phyloP scores from a whole-genome alignment of 345 rosid genomes.

The Arabidopsis arenosa region DNA sequence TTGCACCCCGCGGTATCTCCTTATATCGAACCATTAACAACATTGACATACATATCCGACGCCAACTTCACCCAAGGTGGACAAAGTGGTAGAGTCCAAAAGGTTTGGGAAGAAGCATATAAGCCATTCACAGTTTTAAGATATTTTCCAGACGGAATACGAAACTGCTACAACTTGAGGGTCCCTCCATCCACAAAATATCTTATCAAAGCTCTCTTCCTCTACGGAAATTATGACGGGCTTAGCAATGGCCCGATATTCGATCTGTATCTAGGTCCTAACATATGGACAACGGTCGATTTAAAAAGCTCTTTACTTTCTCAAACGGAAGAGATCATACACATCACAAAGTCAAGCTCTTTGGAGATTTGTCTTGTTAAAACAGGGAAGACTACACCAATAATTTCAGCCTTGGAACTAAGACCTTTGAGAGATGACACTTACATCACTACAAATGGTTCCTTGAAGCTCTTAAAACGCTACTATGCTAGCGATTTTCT shows the following conservation, averaged over 20 bases:
- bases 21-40: slow-evolving; percentile 39
- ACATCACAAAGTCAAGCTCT: slow-evolving; percentile 38
- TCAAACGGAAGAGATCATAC: slow-evolving; percentile 49
- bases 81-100: slow-evolving; percentile 29
- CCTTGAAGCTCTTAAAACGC: slow-evolving; percentile 28
- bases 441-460: slow-evolving; percentile 32
- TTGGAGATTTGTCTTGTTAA: slow-evolving; percentile 58
- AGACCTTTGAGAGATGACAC: slow-evolving; percentile 44
- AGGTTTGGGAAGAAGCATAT: background rate
- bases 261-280: slow-evolving; percentile 52
- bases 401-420: slow-evolving; percentile 56
- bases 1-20: slow-evolving; percentile 18
- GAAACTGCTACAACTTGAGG: slow-evolving; percentile 49
- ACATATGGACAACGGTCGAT: slow-evolving; percentile 46
- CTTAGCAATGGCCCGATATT: slow-evolving; percentile 37
- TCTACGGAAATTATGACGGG: slow-evolving; percentile 57
- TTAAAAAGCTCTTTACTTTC: background rate
- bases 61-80: slow-evolving; percentile 48
- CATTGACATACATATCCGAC: slow-evolving; percentile 44
- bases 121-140: slow-evolving; percentile 39
- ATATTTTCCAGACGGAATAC: slow-evolving; percentile 50
- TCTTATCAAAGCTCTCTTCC: slow-evolving; percentile 46
- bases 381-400: slow-evolving; percentile 49
- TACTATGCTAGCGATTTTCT: slow-evolving; percentile 31
- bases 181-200: slow-evolving; percentile 37